Percentiles rank a stretch among this genome's conserved stretches.
Evolutionary conservation across 257 asterid genomes (phyloP).

Genomic region (Thymus quinquecostatus): DNA sequence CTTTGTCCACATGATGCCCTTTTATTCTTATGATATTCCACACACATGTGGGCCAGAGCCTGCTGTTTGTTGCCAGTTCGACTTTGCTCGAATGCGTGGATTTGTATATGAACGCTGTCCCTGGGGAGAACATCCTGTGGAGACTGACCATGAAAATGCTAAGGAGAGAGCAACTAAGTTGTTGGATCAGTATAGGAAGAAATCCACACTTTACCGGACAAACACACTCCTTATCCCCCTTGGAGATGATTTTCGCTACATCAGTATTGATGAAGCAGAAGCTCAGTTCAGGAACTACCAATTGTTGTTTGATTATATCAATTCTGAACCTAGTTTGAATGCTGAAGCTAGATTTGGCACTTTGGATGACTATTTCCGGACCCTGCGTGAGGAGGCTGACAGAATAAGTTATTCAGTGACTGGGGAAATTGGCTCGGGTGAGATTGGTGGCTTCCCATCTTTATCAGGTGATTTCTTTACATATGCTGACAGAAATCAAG

Average conservation of each 20-base stretch:
- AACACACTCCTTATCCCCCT: slow-evolving; percentile 97
- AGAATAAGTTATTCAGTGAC: slow-evolving; percentile 73
- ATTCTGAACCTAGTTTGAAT: slow-evolving; percentile 83
- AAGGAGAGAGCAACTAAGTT: slow-evolving; percentile 83
- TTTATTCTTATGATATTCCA: slow-evolving; percentile 94
- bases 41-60: slow-evolving; percentile 99
- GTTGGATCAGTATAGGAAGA: slow-evolving; percentile 90
- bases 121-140: slow-evolving; percentile 90
- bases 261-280: slow-evolving; percentile 95
- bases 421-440: slow-evolving; percentile 84
- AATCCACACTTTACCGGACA: slow-evolving; percentile 90
- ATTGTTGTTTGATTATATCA: slow-evolving; percentile 81
- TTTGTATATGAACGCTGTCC: slow-evolving; percentile 91
- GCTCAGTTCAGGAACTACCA: slow-evolving; percentile 98
- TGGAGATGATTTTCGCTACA: slow-evolving; percentile 98
- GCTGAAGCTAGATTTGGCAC: slow-evolving; percentile 97
- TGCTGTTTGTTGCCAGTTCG: slow-evolving; percentile 97
- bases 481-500: slow-evolving; percentile 90
- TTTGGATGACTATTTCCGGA: slow-evolving; percentile 83
- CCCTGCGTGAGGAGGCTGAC: slow-evolving; percentile 83
- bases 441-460: slow-evolving; percentile 90
- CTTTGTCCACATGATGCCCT: slow-evolving; percentile 99
- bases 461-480: slow-evolving; percentile 95
- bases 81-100: slow-evolving; percentile 93
- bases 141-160: slow-evolving; percentile 87